Evolutionary conservation across 352 stramenopile species (phyloP).

Genomic region (Globisporangium okanoganense): DNA sequence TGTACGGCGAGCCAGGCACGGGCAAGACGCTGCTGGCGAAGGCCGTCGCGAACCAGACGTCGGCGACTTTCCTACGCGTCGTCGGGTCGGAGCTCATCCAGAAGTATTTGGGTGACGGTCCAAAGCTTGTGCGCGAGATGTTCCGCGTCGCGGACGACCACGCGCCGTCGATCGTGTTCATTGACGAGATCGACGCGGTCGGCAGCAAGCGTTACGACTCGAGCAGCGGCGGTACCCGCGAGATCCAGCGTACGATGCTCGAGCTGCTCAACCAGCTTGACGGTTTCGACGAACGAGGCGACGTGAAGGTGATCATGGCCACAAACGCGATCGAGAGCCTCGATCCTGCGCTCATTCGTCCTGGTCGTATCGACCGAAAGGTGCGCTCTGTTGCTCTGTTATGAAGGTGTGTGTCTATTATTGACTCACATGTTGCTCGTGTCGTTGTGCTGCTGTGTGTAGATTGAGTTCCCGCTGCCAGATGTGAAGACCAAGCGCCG

Average conservation of each 20-base stretch:
- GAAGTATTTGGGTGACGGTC: conserved; percentile 99
- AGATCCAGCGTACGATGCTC: conserved; percentile 99
- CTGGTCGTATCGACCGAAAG: conserved; percentile 99
- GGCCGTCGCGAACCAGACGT: conserved; percentile 99
- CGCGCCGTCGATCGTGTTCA: conserved; percentile 99
- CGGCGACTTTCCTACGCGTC: conserved; percentile 98
- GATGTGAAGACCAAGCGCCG: conserved; percentile 99
- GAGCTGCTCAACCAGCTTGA: conserved; percentile 99
- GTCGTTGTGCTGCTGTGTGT: conserved; percentile 4
- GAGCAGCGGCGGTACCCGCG: conserved; percentile 95
- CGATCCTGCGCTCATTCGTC: conserved; percentile 98
- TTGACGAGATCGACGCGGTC: conserved; percentile 99
- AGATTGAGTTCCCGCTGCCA: conserved; percentile 99
- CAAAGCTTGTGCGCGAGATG: conserved; percentile 99
- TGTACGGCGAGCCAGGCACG: conserved; percentile 99
- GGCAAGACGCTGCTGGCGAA: conserved; percentile 99
- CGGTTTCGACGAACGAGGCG: conserved; percentile 98
- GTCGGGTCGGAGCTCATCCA: conserved; percentile 99
- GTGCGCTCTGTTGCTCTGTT: conserved; percentile 17
- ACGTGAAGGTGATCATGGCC: conserved; percentile 99
- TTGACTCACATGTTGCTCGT: conserved; percentile 10
- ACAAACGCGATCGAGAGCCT: conserved; percentile 99
- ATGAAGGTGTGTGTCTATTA: not conserved
- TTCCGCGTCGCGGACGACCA: conserved; percentile 99
- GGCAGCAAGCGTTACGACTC: conserved; percentile 99